phyloP scores from a whole-genome alignment of 208 protist genomes.

The Crithidia bombi region DNA sequence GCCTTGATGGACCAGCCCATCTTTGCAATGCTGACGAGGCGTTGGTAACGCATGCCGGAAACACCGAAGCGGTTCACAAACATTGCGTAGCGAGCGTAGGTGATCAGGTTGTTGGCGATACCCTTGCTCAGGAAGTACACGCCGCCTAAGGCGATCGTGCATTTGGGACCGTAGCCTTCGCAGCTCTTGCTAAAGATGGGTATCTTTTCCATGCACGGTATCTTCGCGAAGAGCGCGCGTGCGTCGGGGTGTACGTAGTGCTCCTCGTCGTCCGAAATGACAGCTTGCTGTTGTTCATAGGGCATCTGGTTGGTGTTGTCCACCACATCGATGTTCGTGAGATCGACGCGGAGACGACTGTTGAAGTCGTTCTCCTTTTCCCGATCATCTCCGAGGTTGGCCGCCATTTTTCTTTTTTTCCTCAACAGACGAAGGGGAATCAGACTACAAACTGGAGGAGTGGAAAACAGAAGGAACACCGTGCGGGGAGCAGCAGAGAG shows the following conservation, averaged over 20 bases:
- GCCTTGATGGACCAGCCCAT: conserved; percentile 75
- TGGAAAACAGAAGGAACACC: neutral
- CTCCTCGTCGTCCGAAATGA: conserved; percentile 5
- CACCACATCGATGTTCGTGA: conserved; percentile 27
- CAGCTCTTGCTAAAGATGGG: conserved; percentile 48
- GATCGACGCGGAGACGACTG: conserved; percentile 31
- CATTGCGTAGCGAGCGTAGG: conserved; percentile 48
- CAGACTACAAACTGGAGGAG: neutral
- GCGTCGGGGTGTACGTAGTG: conserved; percentile 43
- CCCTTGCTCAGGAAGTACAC: conserved; percentile 63
- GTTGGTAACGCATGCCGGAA: conserved; percentile 52
- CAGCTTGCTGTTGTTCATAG: neutral
- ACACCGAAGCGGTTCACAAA: conserved; percentile 54
- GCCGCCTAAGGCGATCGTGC: conserved; percentile 42
- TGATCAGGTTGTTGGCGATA: conserved; percentile 52
- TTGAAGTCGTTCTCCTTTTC: conserved; percentile 34
- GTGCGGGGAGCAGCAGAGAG: neutral
- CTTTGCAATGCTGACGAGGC: conserved; percentile 41
- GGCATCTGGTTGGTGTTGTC: conserved; percentile 11
- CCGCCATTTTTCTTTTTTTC: conserved; percentile 24
- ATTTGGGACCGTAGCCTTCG: conserved; percentile 53
- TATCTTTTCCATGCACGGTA: conserved; percentile 36
- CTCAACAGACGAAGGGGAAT: neutral
- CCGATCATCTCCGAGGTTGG: conserved; percentile 18
- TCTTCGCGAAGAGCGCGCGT: conserved; percentile 28